Evolutionary conservation across 257 asterid species (phyloP).

Genomic region (Hygrophila difformis): DNA sequence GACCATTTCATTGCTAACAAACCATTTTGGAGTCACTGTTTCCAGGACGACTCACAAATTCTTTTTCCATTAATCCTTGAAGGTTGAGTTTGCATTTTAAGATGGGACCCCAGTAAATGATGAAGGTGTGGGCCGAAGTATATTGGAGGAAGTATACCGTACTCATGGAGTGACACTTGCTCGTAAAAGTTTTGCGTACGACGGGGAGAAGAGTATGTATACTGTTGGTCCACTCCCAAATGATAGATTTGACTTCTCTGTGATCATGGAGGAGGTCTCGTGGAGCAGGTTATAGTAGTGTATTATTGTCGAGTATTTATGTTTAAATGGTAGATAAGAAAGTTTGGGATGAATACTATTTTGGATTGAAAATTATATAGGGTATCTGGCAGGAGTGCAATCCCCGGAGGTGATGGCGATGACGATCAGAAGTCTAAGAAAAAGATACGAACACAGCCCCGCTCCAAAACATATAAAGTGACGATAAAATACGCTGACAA

Average conservation of each 20-base stretch:
- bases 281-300: conserved; percentile 27
- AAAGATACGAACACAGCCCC: conserved; percentile 38
- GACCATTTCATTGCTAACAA: conserved; percentile 29
- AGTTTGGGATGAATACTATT: too few relatives aligned
- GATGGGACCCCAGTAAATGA: conserved; percentile 53
- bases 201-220: conserved; percentile 62
- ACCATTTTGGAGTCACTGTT: conserved; percentile 46
- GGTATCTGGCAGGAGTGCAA: conserved; percentile 23
- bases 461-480: conserved; percentile 46
- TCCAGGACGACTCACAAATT: conserved; percentile 28
- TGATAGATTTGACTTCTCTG: conserved; percentile 46
- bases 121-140: conserved; percentile 49
- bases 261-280: conserved; percentile 39
- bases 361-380: too few relatives aligned
- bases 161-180: conserved; percentile 37
- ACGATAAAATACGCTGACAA: conserved; percentile 52
- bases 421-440: conserved; percentile 30
- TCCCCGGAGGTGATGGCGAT: conserved; percentile 30
- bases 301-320: too few relatives aligned
- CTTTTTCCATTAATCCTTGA: conserved; percentile 43
- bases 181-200: conserved; percentile 50
- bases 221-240: conserved; percentile 63
- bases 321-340: too few relatives aligned
- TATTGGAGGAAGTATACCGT: conserved; percentile 36
- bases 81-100: conserved; percentile 56